A percentile compares a stretch with the other conserved stretches of the same genome.
These are phyloP conservation scores for Cephaloascus albidus DNA, from an alignment of 805 yeast genomes.

Conservation along the genomic window DNA sequence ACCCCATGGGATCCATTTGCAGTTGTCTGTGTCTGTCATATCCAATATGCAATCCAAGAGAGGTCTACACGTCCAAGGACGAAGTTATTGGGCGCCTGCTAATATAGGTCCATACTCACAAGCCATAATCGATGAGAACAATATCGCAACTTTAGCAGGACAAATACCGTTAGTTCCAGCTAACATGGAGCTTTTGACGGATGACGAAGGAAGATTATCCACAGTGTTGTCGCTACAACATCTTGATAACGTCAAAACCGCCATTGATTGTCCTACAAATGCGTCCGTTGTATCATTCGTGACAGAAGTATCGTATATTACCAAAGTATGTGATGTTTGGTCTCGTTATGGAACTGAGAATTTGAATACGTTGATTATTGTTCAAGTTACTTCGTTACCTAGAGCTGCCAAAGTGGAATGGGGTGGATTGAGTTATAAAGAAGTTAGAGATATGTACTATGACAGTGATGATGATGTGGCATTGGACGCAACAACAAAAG, in stretches of 20 bases:
- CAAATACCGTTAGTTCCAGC: conserved; percentile 83
- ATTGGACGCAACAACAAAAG: conserved; percentile 2
- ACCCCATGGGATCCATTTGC: conserved; percentile 27
- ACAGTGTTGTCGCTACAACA: conserved; percentile 64
- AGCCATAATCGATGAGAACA: conserved; percentile 45
- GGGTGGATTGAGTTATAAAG: conserved; percentile 53
- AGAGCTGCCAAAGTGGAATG: conserved; percentile 61
- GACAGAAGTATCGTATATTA: conserved; percentile 19
- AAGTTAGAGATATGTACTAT: conserved; percentile 22
- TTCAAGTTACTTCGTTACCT: conserved; percentile 51
- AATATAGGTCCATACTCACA: conserved; percentile 98
- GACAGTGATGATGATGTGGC: conserved; percentile 33
- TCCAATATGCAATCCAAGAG: conserved; percentile 25
- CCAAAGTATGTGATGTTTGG: conserved; percentile 34
- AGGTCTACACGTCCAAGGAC: conserved; percentile 86
- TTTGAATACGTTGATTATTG: conserved; percentile 32
- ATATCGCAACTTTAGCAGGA: conserved; percentile 65
- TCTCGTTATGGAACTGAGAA: conserved; percentile 21
- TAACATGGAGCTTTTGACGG: conserved; percentile 40
- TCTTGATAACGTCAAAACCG: conserved; percentile 50
- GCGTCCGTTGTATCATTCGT: conserved; percentile 48
- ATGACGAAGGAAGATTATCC: conserved; percentile 17
- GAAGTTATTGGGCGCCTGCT: conserved; percentile 98
- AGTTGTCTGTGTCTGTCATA: conserved; percentile 53
- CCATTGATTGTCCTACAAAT: conserved; percentile 36